These are phyloP conservation scores for Dimocarpus longan DNA, from an alignment of 345 rosid species.

Conservation along the genomic window DNA sequence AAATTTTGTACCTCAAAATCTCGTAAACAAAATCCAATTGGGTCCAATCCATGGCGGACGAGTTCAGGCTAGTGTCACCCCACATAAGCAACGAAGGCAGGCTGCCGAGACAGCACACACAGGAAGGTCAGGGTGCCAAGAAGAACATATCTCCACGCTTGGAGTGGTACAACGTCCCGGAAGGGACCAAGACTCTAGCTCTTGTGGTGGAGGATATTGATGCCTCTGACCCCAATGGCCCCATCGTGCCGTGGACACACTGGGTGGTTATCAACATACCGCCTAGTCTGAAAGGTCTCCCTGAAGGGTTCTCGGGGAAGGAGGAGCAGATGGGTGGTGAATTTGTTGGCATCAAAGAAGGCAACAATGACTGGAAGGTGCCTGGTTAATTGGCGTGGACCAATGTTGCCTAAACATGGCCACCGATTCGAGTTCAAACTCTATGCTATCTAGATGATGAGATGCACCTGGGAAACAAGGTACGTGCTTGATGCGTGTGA, in stretches of 20 bases:
- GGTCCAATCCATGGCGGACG: conserved; percentile 38
- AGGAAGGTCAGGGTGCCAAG: conserved; percentile 70
- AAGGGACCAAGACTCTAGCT: conserved; percentile 64
- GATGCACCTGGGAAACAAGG: conserved; percentile 64
- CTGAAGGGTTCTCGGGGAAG: conserved; percentile 72
- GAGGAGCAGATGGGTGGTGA: conserved; percentile 48
- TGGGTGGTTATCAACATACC: conserved; percentile 85
- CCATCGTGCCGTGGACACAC: conserved; percentile 71
- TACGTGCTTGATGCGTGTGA: conserved; percentile 3
- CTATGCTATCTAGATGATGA: conserved; percentile 61
- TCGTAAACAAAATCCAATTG: background rate
- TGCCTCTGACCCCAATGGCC: conserved; percentile 65
- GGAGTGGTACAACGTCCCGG: conserved; percentile 80
- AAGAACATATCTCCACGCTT: conserved; percentile 59
- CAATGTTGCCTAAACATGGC: conserved; percentile 55
- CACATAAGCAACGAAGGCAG: conserved; percentile 56
- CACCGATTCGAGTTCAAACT: conserved; percentile 77
- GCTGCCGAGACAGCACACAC: conserved; percentile 68
- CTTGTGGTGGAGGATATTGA: conserved; percentile 83
- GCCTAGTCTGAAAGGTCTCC: conserved; percentile 57
- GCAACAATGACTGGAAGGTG: conserved; percentile 66
- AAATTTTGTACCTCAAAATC: background rate
- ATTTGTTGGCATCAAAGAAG: conserved; percentile 55
- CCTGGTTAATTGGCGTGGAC: conserved; percentile 87
- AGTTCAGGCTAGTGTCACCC: conserved; percentile 64